Evolutionary conservation across 1,284 basidiomycete genomes (phyloP), one percentile per base, ranked within the genome.

Genomic region (Tilletia caries): DNA sequence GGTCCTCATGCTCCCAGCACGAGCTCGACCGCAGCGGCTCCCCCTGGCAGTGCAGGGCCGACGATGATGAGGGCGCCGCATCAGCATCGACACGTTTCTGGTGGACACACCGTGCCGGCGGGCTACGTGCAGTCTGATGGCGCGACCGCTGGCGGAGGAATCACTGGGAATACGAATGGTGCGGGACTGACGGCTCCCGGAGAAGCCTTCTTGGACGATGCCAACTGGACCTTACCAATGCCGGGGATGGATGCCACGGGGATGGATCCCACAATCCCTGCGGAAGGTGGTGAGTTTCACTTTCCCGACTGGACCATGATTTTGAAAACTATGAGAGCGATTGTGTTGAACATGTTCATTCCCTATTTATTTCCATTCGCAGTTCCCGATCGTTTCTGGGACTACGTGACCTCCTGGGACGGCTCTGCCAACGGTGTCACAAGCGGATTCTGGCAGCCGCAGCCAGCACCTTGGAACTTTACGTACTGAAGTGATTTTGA

Each of bases 381-480:
- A n/a, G n/a, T n/a, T n/a, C n/a, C n/a, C n/a, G 75, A 76, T 41
- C 65, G 73, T 25, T 70, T 76, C 73, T 76, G 75, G 75, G 68
- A 76, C 66, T 76, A 73, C 69, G 71, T 76, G 70, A 74, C 73
- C 15, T 60, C 73, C 1, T 76, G 74, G 34, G 73, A 74, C 46
- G 67, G 54, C 54, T 60, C 54, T 20, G 20, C 71, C 37, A 68
- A 70, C 5, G 44, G 48, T 20, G 13, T 66, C 20, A 27, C 65
- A 15, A 44, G 44, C 29, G 68, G 67, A 8, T 76, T 76, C 68
- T 76, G 75, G 75, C 75, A 73, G 32, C 73, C 75, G 2, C 75
- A 73, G 6, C 54, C 23, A 60, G 54, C 54, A 60, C 29, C 54
- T 60, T 60, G 23, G 54, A 60, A 60, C 27, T 60, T 50, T n/a